Evolutionary conservation across 192 early-diverging fungal genomes (phyloP).

Genomic region (Jimgerdemannia lactiflua): DNA sequence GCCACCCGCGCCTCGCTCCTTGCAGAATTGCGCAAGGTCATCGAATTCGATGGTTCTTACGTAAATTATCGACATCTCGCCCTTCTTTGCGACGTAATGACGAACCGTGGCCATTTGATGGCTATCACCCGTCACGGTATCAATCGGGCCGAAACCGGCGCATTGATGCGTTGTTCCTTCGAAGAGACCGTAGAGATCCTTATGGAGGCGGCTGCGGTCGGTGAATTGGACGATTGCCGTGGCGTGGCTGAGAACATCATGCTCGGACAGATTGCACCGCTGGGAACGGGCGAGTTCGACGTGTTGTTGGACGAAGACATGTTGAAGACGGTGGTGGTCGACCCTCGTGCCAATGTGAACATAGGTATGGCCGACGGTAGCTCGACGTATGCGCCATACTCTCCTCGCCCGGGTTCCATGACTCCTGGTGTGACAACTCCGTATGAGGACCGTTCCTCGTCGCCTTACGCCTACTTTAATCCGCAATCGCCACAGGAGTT

Average conservation of each 20-base stretch:
- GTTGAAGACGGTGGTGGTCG: conserved; percentile 68
- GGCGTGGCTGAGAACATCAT: conserved; percentile 98
- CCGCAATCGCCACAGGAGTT: conserved; percentile 74
- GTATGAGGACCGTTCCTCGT: conserved; percentile 68
- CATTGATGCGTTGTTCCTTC: conserved; percentile 93
- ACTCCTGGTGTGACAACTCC: conserved; percentile 69
- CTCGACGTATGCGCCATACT: conserved; percentile 44
- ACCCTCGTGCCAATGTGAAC: conserved; percentile 45
- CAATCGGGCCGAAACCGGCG: conserved; percentile 93
- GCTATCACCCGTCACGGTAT: conserved; percentile 99
- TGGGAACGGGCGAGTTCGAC: conserved; percentile 94
- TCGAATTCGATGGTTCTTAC: conserved; percentile 95
- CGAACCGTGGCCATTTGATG: conserved; percentile 87
- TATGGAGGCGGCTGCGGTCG: conserved; percentile 90
- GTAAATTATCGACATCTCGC: conserved; percentile 98
- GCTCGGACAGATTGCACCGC: conserved; percentile 93
- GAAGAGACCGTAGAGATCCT: conserved; percentile 99
- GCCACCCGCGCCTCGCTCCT: conserved; percentile 89
- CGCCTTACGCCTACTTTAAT: conserved; percentile 54
- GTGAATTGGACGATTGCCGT: conserved; percentile 91
- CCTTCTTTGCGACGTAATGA: conserved; percentile 96
- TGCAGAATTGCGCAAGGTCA: conserved; percentile 88
- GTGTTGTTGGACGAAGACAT: conserved; percentile 92
- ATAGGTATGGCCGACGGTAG: conserved; percentile 41
- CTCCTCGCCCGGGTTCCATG: conserved; percentile 50